Evolutionary conservation across 768 basidiomycete species (phyloP), one percentile per base, ranked within the genome.

Genomic region (Mrakia hoshinonis): DNA sequence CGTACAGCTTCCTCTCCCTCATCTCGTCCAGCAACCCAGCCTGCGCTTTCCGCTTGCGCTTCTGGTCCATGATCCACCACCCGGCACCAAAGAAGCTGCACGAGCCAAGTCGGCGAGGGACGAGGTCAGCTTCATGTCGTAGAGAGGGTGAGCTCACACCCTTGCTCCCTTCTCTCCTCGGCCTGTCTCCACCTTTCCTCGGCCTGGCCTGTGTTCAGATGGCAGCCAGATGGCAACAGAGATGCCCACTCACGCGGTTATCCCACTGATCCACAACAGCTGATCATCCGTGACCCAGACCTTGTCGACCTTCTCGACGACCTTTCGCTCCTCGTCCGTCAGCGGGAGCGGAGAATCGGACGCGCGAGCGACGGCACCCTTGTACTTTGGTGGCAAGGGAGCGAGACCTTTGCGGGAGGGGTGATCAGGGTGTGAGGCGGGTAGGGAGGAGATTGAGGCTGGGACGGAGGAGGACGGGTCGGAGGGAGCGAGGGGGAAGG

Each of bases 291-390:
- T 61, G 36, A 61, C 49, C 49, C 49, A 51, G 20, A 20, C 20
- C 49, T 51, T 39, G 58, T 36, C 31, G 34, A 61, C 58, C 58
- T 61, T 61, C 22, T 61, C 58, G 36, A 36, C 34, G 31, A 22
- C 36, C 6, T 36, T 36, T 36, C 58, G 31, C 34, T 61, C 34
- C 58, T 34, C 36, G 58, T 61, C 58, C 34, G 58, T 36, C 36
- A 61, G 22, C 1, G 58, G 58, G 15, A 61, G 31, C 58, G 58
- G 58, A 22, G 58, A 61, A 20, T 61, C 58, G 18, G 58, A 36
- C 7, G 58, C 58, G 12, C 58, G 58, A 61, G 58, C 31, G 36
- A 36, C 58, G 34, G n/a, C 18, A 2, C 4, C 36, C 29, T 58
- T 54, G 11, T 13, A 18, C 29, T 34, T 58, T 31, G 46, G 46